Base-by-base conservation (phyloP, 2,329 filamentous ascomycete species). In the Aureobasidium uvarum region DNA sequence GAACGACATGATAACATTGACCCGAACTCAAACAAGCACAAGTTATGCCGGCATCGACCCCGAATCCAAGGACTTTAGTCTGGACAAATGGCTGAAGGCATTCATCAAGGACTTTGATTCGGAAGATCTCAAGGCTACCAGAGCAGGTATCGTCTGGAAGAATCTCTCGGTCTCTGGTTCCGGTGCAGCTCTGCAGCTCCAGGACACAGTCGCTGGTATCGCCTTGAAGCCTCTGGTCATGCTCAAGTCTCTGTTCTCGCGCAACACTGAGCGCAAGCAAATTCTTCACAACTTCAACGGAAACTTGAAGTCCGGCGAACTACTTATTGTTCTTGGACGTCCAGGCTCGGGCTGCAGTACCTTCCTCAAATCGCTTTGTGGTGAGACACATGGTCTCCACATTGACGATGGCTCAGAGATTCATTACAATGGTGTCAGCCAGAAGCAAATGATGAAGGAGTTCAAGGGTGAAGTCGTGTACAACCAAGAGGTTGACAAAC, bases 291-390 rank as follows among this genome's bases (percentile, higher is more conserved):
- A 81, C 63, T 85, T 85, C 67, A 78, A 85, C 67, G 83, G 83
- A 8, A 72, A 82, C 0, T 72, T 86, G 59, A 80, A 80, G 66
- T 79, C 77, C 65, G 83, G 84, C 1, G 81, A 82, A 71, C 70
- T 81, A 33, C 73, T 81, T 13, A 75, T 81, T 45, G 80, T 82
- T 0, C 77, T 82, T 7, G 91, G 91, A 25, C 85, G 87, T 68
- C 91, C 91, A 0, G 90, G 91, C 0, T 79, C 77, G 23, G 83
- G 83, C 41, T 89, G 87, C 74, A 85, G 81, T 59, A 89, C 87
- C 0, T 76, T 89, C 0, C 77, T 89, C 10, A 89, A 88, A 75
- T 81, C 85, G 0, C 77, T 89, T 31, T 82, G 79, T 18, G 85
- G 85, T 45, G 83, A 89, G 71, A 77, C 85, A 13, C 77, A 86